These are phyloP conservation scores for Amanita pseudoporphyria DNA, from an alignment of 768 basidiomycete species.

Conservation along the genomic window DNA sequence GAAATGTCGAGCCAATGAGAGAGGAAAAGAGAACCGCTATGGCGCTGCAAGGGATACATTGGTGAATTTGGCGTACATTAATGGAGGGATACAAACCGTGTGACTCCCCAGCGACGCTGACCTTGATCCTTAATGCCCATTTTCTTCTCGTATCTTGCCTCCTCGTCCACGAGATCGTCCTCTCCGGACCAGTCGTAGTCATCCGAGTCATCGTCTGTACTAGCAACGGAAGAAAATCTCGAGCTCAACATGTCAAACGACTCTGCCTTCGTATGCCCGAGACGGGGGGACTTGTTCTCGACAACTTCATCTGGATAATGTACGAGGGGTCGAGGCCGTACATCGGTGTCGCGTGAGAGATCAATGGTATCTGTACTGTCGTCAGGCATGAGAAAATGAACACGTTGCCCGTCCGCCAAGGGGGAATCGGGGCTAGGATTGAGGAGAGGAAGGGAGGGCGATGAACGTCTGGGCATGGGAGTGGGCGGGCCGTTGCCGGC, in stretches of 20 bases:
- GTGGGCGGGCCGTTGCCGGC: too few species aligned
- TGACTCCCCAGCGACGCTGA: conserved; percentile 38
- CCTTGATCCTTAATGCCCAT: conserved; percentile 42
- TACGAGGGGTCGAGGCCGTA: conserved; percentile 6
- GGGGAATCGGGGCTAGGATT: background rate
- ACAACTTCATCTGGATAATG: background rate
- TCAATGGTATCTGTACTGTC: conserved; percentile 10
- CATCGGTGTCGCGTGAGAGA: conserved; percentile 12
- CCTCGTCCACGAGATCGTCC: conserved; percentile 64
- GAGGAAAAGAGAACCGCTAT: conserved; percentile 59
- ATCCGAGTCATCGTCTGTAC: conserved; percentile 50
- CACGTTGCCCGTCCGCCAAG: background rate
- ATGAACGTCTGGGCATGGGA: background rate
- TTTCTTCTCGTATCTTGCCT: conserved; percentile 52
- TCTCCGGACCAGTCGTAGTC: conserved; percentile 77
- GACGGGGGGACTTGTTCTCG: conserved; percentile 10
- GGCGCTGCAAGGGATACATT: conserved; percentile 27
- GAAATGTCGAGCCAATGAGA: conserved; percentile 59
- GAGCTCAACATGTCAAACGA: conserved; percentile 23
- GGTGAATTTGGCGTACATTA: background rate
- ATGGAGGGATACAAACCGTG: conserved; percentile 29
- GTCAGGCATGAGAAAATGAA: background rate
- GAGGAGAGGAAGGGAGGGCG: background rate
- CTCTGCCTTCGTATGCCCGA: conserved; percentile 14
- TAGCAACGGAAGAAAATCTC: conserved; percentile 34